Base-by-base conservation (phyloP, 169 alveolate genomes). In the Blepharisma undulans region DNA sequence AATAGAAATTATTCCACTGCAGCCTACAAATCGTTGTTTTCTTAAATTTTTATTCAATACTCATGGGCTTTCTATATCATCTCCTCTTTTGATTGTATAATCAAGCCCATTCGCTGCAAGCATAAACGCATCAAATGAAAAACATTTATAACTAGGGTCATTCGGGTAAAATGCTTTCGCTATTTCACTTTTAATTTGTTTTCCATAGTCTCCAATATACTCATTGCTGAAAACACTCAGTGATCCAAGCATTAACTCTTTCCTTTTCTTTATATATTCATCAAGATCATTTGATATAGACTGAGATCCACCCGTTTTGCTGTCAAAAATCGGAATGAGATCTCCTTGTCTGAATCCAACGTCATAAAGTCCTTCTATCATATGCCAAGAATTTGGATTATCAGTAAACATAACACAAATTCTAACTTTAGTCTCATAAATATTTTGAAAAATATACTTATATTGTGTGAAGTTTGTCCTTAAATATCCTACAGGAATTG, bases 281-380 rank as follows among this genome's bases (percentile, higher is more conserved):
- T 79, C 72, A 30, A 33, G 29, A 22, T 79, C 61, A 29, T 27
- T 22, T 79, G 87, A 25, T 12, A 29, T 74, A 29, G 33, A 74
- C 29, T 74, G 25, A 33, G 10, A 12, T 7, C 34, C 71, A 2
- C 87, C 87, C 1, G 87, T 79, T 29, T 27, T 32, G 12, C 61
- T 27, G 87, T 21, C 34, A 10, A 79, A 33, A 22, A 27, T 33
- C 7, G 30, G 61, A 30, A 79, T 33, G 0, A 79, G 36, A 6
- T 79, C 87, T 79, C 87, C 89, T 84, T 84, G n/a, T 8, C 89
- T 84, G 8, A 84, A 32, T 59, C 89, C 89, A 21, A 59, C 78
- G 36, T 84, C 89, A 84, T 84, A 84, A 25, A 84, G 34, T 0
- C 89, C 89, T 84, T 84, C 89, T 16, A 60, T 32, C 1, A 84